Evolutionary conservation across 176 grass and related monocot species (phyloP).

Genomic region (Zoysia pacifica): DNA sequence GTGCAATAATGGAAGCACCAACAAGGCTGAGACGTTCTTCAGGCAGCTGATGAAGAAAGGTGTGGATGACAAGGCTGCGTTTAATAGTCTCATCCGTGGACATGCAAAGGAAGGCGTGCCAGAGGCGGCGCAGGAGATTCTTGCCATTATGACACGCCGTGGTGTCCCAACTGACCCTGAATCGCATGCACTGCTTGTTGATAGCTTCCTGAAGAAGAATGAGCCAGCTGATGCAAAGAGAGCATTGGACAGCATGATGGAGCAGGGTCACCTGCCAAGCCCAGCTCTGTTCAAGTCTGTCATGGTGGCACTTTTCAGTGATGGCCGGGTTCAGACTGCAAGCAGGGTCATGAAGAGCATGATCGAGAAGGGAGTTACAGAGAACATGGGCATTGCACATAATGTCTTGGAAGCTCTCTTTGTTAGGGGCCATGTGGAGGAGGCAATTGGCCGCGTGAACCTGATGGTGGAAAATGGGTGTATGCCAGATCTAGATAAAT

Average conservation of each 20-base stretch:
- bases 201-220: conserved; percentile 77
- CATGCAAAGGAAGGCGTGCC: conserved; percentile 79
- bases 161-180: conserved; percentile 69
- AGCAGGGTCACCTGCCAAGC: conserved; percentile 80
- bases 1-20: conserved; percentile 66
- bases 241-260: conserved; percentile 88
- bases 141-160: conserved; percentile 67
- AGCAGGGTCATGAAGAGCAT: conserved; percentile 96
- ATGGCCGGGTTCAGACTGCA: conserved; percentile 73
- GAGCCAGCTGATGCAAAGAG: conserved; percentile 77
- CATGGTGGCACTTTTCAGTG: conserved; percentile 64
- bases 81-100: conserved; percentile 81
- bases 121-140: conserved; percentile 67
- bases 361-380: conserved; percentile 84
- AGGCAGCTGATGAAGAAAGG: conserved; percentile 99
- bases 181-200: conserved; percentile 58
- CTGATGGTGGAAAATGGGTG: conserved; percentile 73
- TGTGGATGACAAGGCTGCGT: conserved; percentile 70
- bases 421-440: conserved; percentile 87
- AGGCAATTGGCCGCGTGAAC: conserved; percentile 78
- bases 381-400: conserved; percentile 77
- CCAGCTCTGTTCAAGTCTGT: conserved; percentile 75
- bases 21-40: conserved; percentile 88
- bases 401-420: conserved; percentile 82
- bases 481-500: conserved; percentile 67